Base-by-base conservation (phyloP, 2,329 filamentous ascomycete species). In the Ceratocystis lukuohia region DNA sequence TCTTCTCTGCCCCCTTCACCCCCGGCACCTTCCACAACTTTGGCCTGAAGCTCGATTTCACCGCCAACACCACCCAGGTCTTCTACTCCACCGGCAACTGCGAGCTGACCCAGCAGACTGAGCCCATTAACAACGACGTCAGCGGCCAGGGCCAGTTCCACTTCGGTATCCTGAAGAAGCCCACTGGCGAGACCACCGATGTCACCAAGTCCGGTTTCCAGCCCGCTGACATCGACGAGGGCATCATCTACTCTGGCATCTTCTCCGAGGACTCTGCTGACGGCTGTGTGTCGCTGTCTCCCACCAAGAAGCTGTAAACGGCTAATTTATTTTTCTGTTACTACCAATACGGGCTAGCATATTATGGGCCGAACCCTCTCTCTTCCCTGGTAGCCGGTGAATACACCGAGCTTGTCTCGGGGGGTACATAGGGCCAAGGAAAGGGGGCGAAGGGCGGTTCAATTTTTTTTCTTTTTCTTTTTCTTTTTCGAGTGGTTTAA, bases 81-180 rank as follows among this genome's bases (percentile, higher is more conserved):
- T 83, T 80, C 74, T 85, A 84, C 75, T 86, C 83, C 1, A 74
- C 75, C 20, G 79, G 77, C 56, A 71, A 72, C 37, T 71, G 73
- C 1, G 72, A 78, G 0, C 79, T 86, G 37, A 74, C 76, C 41
- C 72, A 75, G 1, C 79, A 80, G n/a, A 82, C 78, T 0, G 73
- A 75, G 20, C 74, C 78, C 0, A 70, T 80, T 0, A 25, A 73
- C 71, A 72, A 79, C 66, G 73, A 72, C 65, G 71, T 80, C 68
- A 72, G 73, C 67, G 70, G 69, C 25, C 71, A 75, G 57, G 74
- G 75, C 28, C 70, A 75, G 56, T 80, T 80, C 73, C 84, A 87
- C 72, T 80, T 86, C 64, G 84, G 84, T 45, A 72, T 85, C 1
- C 75, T 87, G 67, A 86, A 86, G 79, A 86, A 85, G 77, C 79